Evolutionary conservation across 768 basidiomycete genomes (phyloP).

Genomic region (Boletus coccyginus): DNA sequence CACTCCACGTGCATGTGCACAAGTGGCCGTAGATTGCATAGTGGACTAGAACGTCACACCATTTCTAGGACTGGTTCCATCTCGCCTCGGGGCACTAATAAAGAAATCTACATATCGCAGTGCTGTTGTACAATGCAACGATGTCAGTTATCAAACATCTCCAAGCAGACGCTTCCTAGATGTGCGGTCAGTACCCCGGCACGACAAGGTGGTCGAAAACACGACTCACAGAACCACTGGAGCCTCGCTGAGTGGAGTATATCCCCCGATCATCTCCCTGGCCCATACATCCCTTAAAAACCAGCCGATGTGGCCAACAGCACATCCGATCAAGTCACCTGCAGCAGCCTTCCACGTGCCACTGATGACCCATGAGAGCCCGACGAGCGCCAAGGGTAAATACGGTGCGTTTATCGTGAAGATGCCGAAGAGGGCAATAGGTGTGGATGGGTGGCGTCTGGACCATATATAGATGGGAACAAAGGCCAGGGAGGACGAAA

Average conservation of each 20-base stretch:
- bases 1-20: no score
- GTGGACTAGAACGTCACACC: no score
- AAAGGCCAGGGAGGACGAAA: slow-evolving; percentile 90
- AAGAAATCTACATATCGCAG: neutral
- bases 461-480: slow-evolving; percentile 98
- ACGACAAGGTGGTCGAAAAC: neutral
- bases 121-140: slow-evolving; percentile 9
- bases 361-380: slow-evolving; percentile 78
- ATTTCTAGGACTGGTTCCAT: no score
- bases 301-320: slow-evolving; percentile 85
- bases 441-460: slow-evolving; percentile 86
- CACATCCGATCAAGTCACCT: slow-evolving; percentile 79
- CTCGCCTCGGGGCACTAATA: neutral
- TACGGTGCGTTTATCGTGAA: slow-evolving; percentile 95
- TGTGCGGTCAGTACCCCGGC: neutral
- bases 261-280: slow-evolving; percentile 81
- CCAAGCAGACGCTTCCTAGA: slow-evolving; percentile 66
- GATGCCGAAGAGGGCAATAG: slow-evolving; percentile 94
- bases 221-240: slow-evolving; percentile 64
- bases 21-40: no score
- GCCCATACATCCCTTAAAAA: slow-evolving; percentile 85
- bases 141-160: slow-evolving; percentile 35
- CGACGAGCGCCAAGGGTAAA: slow-evolving; percentile 88
- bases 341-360: slow-evolving; percentile 84
- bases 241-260: slow-evolving; percentile 68